Evolutionary conservation across 257 asterid species (phyloP), one percentile per base, ranked within the genome.

Genomic region (Fraxinus pennsylvanica): DNA sequence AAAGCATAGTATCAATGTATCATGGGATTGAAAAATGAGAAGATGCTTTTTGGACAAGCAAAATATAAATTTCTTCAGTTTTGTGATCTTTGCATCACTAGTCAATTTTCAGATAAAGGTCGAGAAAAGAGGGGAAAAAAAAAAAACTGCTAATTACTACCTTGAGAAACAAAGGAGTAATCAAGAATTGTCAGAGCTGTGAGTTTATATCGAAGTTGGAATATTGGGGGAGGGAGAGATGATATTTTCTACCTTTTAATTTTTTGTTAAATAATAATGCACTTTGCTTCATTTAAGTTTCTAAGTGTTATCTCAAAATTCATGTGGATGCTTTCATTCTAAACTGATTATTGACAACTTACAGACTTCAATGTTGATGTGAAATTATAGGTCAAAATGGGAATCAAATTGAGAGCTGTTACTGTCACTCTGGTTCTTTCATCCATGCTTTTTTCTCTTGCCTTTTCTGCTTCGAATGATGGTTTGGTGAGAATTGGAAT

Each of bases 401-500:
- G 93, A 38, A 76, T 80, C 73, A 68, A 73, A 82, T 74, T 70
- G 74, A 79, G 77, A 82, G 81, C 73, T 71, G 77, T 88, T 63
- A 78, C 81, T 21, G 68, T 83, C 30, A 73, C 82, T 71, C 71
- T 91, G 81, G 71, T 91, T 52, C 79, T 95, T 80, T 84, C 92
- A 27, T 79, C 84, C 83, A 76, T 95, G 90, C 76, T 91, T 73
- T 81, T 82, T 75, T 87, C 92, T 35, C 74, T 88, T 73, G 91
- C 92, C 22, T 77, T 86, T 75, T 87, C 94, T n/a, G 85, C 86
- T 67, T 75, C 97, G 15, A 81, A 88, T 82, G 97, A 95, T 81
- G 94, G 94, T 45, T 85, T 91, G 79, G 74, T 94, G 54, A 87
- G 99, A 86, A 86, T 94, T 79, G 96, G 96, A 61, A 85, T 94